Evolutionary conservation across 768 basidiomycete species (phyloP).

Genomic region (Lactifluus hygrophoroides): DNA sequence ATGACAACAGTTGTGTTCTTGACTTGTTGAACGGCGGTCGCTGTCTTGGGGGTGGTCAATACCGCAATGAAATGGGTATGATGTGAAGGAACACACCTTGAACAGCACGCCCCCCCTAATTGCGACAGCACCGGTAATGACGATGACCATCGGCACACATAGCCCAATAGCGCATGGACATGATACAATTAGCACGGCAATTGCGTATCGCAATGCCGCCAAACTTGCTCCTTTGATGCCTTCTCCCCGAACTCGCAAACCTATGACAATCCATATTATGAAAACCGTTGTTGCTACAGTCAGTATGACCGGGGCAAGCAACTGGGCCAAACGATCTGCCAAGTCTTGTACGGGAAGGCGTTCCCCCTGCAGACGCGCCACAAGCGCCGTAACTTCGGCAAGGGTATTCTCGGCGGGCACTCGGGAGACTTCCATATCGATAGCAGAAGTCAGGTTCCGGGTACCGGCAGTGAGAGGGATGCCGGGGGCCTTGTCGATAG

Average conservation of each 20-base stretch:
- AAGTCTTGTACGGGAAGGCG: slow-evolving; percentile 35
- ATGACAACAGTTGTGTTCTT: slow-evolving; percentile 36
- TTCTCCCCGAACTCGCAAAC: slow-evolving; percentile 25
- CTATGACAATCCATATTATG: slow-evolving; percentile 31
- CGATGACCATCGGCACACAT: slow-evolving; percentile 32
- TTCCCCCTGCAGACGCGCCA: slow-evolving; percentile 31
- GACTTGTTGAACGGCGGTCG: slow-evolving; percentile 6
- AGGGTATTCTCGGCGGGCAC: slow-evolving; percentile 35
- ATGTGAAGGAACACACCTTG: slow-evolving; percentile 20
- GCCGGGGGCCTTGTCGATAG: slow-evolving; percentile 30
- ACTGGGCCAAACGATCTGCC: slow-evolving; percentile 41
- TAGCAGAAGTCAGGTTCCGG: slow-evolving; percentile 28
- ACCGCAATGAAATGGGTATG: neutral
- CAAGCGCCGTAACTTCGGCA: slow-evolving; percentile 30
- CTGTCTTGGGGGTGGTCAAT: slow-evolving; percentile 6
- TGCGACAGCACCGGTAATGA: slow-evolving; percentile 28
- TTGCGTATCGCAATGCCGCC: slow-evolving; percentile 40
- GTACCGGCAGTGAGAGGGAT: slow-evolving; percentile 33
- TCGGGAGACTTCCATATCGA: slow-evolving; percentile 31
- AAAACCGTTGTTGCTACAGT: slow-evolving; percentile 33
- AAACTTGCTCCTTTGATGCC: slow-evolving; percentile 25
- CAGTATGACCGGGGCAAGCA: slow-evolving; percentile 43
- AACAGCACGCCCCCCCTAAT: slow-evolving; percentile 28
- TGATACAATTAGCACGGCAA: slow-evolving; percentile 43
- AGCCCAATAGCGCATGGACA: slow-evolving; percentile 44